Conservation (phyloP, 2,329 filamentous ascomycete species). For the Phialocephala subalpina region DNA sequence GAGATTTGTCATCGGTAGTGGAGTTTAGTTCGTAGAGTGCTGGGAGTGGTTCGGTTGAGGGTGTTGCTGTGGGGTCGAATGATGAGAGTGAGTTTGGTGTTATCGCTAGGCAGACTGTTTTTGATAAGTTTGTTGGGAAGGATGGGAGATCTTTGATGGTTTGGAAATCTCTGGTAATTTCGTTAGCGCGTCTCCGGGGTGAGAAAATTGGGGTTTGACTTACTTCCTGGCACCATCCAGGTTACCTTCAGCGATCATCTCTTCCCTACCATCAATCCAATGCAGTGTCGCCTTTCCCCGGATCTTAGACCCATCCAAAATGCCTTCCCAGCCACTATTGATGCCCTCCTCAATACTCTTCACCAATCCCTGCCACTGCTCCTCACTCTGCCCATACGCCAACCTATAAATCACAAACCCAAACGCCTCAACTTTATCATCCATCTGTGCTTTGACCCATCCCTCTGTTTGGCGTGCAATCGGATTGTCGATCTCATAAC, state of each 20-base stretch:
- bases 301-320: constrained; percentile 23
- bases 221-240: constrained; percentile 33
- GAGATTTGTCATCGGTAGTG: background rate
- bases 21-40: background rate
- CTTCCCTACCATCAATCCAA: constrained; percentile 35
- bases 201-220: background rate
- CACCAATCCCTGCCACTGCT: constrained; percentile 27
- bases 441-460: constrained; percentile 29
- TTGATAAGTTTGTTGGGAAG: constrained; percentile 24
- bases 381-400: constrained; percentile 28
- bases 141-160: constrained; percentile 11
- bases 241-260: constrained; percentile 32
- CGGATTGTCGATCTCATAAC: constrained; percentile 30
- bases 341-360: constrained; percentile 23
- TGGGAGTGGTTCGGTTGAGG: background rate
- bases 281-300: constrained; percentile 32
- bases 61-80: constrained; percentile 12
- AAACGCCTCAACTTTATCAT: constrained; percentile 26
- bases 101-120: constrained; percentile 30
- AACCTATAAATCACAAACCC: constrained; percentile 36
- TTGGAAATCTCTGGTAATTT: constrained; percentile 30
- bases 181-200: constrained; percentile 4
- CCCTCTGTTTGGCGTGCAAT: constrained; percentile 17
- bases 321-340: constrained; percentile 30
- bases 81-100: constrained; percentile 26